phyloP scores from a whole-genome alignment of 108 stramenopile genomes.

The Cyclostephanos invisitatus region DNA sequence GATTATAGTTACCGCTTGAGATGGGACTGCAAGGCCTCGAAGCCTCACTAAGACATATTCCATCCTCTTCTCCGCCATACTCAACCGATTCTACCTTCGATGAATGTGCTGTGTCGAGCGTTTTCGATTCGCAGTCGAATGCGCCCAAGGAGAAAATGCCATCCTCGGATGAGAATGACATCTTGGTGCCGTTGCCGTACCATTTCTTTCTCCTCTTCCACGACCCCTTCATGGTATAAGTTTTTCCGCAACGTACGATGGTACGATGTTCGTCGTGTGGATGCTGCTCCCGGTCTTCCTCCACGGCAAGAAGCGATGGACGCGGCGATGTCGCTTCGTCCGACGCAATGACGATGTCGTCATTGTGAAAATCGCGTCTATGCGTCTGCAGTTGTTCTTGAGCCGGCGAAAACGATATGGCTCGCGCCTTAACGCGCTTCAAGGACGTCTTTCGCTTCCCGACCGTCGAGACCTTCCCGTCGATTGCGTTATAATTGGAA shows the following conservation, averaged over 20 bases:
- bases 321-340: not conserved
- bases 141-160: not conserved
- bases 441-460: not conserved
- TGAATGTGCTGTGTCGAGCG: not conserved
- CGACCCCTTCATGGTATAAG: not conserved
- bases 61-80: not conserved
- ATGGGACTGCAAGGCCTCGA: not conserved
- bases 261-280: not conserved
- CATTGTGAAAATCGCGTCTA: not conserved
- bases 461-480: not conserved
- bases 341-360: not conserved
- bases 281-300: not conserved
- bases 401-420: not conserved
- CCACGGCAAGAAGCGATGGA: not conserved
- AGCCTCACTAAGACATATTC: not conserved
- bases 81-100: not conserved
- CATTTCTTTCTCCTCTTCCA: not conserved
- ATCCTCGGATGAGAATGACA: too few species aligned
- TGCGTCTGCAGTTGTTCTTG: not conserved
- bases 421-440: not conserved
- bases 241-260: not conserved
- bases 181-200: constrained; percentile 7
- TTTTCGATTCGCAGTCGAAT: not conserved
- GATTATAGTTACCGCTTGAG: not conserved
- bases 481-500: not conserved